Conservation (phyloP, 2,329 filamentous ascomycete genomes). For the Periglandula ipomoeae region DNA sequence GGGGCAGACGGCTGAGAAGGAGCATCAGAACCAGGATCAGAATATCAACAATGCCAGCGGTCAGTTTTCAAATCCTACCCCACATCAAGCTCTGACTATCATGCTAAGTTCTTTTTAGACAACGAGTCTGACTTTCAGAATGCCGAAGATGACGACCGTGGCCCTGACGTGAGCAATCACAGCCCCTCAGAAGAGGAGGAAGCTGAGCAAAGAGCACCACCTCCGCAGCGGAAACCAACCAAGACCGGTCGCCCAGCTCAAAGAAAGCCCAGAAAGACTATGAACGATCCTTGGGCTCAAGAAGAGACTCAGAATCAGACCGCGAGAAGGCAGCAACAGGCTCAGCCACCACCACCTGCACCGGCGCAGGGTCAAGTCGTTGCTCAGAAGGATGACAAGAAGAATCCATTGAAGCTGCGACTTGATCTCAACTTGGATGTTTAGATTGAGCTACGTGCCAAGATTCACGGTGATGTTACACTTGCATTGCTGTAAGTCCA, state of each 20-base stretch:
- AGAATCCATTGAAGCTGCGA: no score
- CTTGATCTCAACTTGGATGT: conserved; percentile 71
- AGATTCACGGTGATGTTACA: conserved; percentile 69
- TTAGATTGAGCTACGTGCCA: conserved; percentile 71
- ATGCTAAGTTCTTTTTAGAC: no score
- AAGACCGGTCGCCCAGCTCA: background rate
- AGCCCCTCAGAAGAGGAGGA: conserved; percentile 12
- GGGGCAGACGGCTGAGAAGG: conserved; percentile 1
- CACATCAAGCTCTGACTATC: no score
- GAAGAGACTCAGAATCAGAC: conserved; percentile 12
- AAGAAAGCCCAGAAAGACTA: conserved; percentile 6
- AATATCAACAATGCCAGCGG: background rate
- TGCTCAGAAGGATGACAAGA: no score
- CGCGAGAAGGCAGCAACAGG: conserved; percentile 19
- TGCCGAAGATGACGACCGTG: conserved; percentile 8
- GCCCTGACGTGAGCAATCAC: conserved; percentile 6
- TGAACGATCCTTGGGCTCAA: conserved; percentile 5
- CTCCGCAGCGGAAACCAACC: conserved; percentile 3
- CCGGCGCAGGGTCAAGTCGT: conserved; percentile 14
- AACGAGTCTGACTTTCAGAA: conserved; percentile 8
- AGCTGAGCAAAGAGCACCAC: conserved; percentile 1
- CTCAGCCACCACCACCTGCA: conserved; percentile 13
- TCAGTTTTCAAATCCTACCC: background rate
- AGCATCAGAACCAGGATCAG: conserved; percentile 5
- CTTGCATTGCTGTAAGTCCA: conserved; percentile 57